Percentiles rank a stretch among this genome's conserved stretches.
Evolutionary conservation across 176 grass and related monocot species (phyloP).

Genomic region (Pharus latifolius): DNA sequence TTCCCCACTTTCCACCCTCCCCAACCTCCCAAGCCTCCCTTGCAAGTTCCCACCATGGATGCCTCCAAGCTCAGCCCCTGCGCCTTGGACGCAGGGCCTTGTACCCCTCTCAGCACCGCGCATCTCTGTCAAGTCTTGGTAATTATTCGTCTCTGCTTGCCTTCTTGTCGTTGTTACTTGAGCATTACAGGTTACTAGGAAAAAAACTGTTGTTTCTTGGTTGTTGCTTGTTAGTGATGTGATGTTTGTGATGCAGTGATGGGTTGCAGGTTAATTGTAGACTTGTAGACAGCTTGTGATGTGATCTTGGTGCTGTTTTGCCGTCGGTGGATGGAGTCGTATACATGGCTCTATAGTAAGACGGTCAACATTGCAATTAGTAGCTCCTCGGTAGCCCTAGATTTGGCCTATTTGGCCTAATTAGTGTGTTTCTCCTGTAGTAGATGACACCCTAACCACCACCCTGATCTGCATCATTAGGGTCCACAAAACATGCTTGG

Average conservation of each 20-base stretch:
- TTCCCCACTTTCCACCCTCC: neutral
- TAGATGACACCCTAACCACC: slow-evolving; percentile 52
- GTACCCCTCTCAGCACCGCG: neutral
- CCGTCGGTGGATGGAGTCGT: slow-evolving; percentile 26
- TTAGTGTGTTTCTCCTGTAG: slow-evolving; percentile 17
- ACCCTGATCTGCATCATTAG: neutral
- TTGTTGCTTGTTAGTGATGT: neutral
- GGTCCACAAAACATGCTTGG: slow-evolving; percentile 16
- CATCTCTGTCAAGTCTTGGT: neutral
- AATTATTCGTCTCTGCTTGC: slow-evolving; percentile 1
- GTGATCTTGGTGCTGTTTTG: neutral
- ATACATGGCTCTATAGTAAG: neutral
- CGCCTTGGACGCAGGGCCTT: neutral
- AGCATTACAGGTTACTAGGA: slow-evolving; percentile 22
- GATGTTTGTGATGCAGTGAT: neutral
- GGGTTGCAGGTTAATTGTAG: neutral
- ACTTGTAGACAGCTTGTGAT: neutral
- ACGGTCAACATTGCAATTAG: slow-evolving; percentile 17
- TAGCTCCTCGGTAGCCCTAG: slow-evolving; percentile 6
- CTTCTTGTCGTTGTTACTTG: slow-evolving; percentile 11
- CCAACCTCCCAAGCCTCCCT: too few species aligned
- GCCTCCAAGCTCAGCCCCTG: neutral
- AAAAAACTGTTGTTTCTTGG: too few species aligned
- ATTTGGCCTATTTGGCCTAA: slow-evolving; percentile 14
- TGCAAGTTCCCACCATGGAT: neutral